These are phyloP conservation scores for Sclerotinia minor DNA, from an alignment of 2,329 filamentous ascomycete species.

Conservation along the genomic window DNA sequence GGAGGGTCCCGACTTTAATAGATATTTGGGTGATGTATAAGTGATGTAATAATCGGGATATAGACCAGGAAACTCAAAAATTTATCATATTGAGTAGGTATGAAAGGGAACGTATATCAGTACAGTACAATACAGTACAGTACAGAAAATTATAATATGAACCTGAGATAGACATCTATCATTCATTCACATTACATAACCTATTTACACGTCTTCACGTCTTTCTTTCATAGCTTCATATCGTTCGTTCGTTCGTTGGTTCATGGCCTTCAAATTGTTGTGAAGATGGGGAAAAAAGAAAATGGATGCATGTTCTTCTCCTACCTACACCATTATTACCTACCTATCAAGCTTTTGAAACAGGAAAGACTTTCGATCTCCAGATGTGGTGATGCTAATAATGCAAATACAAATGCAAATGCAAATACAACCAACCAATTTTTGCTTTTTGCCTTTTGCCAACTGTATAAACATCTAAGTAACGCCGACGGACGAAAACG, in stretches of 20 bases:
- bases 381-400: no score
- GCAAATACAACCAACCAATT: conserved; percentile 23
- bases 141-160: neutral
- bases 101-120: neutral
- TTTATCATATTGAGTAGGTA: conserved; percentile 23
- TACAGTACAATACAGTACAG: no score
- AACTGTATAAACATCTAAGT: conserved; percentile 36
- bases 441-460: conserved; percentile 28
- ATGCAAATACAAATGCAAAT: conserved; percentile 42
- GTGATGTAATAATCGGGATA: conserved; percentile 13
- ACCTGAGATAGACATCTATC: conserved; percentile 22
- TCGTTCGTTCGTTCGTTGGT: neutral
- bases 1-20: conserved; percentile 8
- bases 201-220: neutral
- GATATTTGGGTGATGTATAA: conserved; percentile 19
- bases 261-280: conserved; percentile 18
- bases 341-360: no score
- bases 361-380: no score
- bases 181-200: conserved; percentile 19
- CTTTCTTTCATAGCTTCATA: conserved; percentile 4
- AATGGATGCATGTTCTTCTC: conserved; percentile 29
- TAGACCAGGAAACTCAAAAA: conserved; percentile 25
- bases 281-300: conserved; percentile 18
- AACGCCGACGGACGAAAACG: conserved; percentile 35
- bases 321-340: conserved; percentile 39